phyloP scores from a whole-genome alignment of 2,329 filamentous ascomycete genomes.

The Ceratocystis alfenasii region DNA sequence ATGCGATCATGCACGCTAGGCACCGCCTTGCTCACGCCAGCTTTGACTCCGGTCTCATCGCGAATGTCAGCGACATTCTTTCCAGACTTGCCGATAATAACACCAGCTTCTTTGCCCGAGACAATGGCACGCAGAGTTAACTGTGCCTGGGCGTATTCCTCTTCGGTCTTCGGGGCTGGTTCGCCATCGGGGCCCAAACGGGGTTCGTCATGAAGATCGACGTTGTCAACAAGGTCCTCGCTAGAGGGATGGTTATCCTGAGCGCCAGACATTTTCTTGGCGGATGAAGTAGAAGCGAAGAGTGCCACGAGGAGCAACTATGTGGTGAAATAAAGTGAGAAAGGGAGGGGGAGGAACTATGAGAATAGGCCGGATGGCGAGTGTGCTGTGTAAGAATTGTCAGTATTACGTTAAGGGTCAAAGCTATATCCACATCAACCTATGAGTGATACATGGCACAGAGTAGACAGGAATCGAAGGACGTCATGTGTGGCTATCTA shows the following conservation, averaged over 20 bases:
- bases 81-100: conserved; percentile 97
- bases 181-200: conserved; percentile 63
- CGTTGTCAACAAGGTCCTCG: conserved; percentile 52
- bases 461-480: not conserved
- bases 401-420: not conserved
- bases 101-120: conserved; percentile 95
- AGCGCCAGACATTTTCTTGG: conserved; percentile 45
- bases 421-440: not conserved
- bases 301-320: conserved; percentile 15
- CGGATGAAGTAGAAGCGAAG: conserved; percentile 23
- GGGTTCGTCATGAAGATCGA: conserved; percentile 48
- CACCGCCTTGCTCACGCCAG: conserved; percentile 96
- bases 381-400: not conserved
- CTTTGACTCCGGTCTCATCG: conserved; percentile 95
- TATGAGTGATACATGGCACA: not conserved
- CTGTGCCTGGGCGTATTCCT: conserved; percentile 88
- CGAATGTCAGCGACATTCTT: conserved; percentile 96
- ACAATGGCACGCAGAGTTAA: conserved; percentile 94
- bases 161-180: conserved; percentile 76
- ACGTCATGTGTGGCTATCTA: not conserved
- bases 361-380: not conserved
- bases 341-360: conserved; percentile 21
- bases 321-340: conserved; percentile 20
- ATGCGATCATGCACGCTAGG: conserved; percentile 95
- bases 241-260: conserved; percentile 47